phyloP scores from a whole-genome alignment of 2,329 filamentous ascomycete genomes.

The Stemphylium beticola region DNA sequence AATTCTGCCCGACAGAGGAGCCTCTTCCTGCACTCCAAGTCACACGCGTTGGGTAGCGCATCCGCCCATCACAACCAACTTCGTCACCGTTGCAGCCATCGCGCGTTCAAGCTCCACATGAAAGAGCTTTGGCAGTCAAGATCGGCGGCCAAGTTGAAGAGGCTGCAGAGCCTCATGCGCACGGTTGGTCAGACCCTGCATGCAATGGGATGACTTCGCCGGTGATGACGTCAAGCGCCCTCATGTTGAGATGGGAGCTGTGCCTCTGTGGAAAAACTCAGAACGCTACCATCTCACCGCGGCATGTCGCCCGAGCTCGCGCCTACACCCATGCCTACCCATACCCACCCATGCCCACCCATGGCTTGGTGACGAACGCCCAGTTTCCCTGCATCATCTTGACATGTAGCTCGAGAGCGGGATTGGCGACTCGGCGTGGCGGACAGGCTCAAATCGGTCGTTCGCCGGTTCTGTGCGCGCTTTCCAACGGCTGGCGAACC shows the following conservation, averaged over 20 bases:
- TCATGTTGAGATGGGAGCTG: slow-evolving; percentile 30
- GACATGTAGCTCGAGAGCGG: background rate
- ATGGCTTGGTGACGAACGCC: background rate
- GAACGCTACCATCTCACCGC: slow-evolving; percentile 17
- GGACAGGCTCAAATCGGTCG: background rate
- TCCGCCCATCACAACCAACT: slow-evolving; percentile 14
- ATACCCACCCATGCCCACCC: too few species aligned
- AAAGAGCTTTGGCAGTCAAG: slow-evolving; percentile 24
- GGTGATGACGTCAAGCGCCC: slow-evolving; percentile 28
- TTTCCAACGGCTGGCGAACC: background rate
- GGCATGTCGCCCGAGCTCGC: slow-evolving; percentile 20
- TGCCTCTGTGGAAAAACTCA: slow-evolving; percentile 25
- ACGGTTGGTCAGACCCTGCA: slow-evolving; percentile 34
- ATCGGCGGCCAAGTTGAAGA: slow-evolving; percentile 37
- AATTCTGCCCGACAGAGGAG: slow-evolving; percentile 1
- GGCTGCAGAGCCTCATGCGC: slow-evolving; percentile 38
- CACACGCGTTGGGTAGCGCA: slow-evolving; percentile 18
- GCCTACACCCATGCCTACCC: slow-evolving; percentile 5
- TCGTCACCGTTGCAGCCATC: slow-evolving; percentile 21
- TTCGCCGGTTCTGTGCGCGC: background rate
- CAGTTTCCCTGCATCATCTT: slow-evolving; percentile 5
- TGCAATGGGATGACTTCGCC: slow-evolving; percentile 13
- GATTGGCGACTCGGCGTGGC: background rate
- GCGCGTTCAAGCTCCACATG: slow-evolving; percentile 23
- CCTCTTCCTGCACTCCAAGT: slow-evolving; percentile 2